A percentile compares a stretch with the other conserved stretches of the same genome.
These are phyloP conservation scores for Martensiomyces pterosporus DNA, from an alignment of 192 early-diverging fungal species.

Conservation along the genomic window DNA sequence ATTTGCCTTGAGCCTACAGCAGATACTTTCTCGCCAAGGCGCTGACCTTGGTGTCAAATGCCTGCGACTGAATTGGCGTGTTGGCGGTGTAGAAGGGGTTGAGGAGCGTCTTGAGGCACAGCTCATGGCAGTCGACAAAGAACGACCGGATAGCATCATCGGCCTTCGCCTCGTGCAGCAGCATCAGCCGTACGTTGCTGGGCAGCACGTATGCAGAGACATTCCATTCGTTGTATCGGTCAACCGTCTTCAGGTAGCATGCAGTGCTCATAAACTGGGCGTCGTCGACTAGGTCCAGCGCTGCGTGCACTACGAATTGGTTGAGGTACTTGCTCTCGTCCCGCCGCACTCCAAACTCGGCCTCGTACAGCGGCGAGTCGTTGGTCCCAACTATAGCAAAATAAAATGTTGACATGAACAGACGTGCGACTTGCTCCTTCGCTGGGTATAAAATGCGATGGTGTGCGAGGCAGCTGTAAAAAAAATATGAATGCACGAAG, in stretches of 20 bases:
- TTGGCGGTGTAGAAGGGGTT: slow-evolving; percentile 92
- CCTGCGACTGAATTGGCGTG: slow-evolving; percentile 67
- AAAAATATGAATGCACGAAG: too few species aligned
- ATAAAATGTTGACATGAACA: too few species aligned
- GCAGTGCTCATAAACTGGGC: slow-evolving; percentile 81
- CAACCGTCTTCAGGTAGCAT: slow-evolving; percentile 90
- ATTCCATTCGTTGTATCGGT: slow-evolving; percentile 92
- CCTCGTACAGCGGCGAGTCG: slow-evolving; percentile 95
- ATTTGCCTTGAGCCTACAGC: too few species aligned
- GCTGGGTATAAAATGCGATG: too few species aligned
- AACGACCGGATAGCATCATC: slow-evolving; percentile 62
- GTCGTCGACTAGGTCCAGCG: slow-evolving; percentile 96
- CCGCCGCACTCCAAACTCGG: slow-evolving; percentile 65
- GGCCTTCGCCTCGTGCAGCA: slow-evolving; percentile 60
- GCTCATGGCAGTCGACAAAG: slow-evolving; percentile 29
- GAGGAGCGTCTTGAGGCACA: slow-evolving; percentile 63
- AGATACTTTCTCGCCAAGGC: slow-evolving; percentile 72
- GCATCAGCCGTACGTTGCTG: slow-evolving; percentile 67
- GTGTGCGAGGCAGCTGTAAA: too few species aligned
- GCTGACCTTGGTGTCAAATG: slow-evolving; percentile 79
- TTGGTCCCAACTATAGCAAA: slow-evolving; percentile 92
- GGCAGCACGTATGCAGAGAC: slow-evolving; percentile 91
- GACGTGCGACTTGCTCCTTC: too few species aligned
- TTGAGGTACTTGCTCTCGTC: slow-evolving; percentile 84
- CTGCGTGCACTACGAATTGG: slow-evolving; percentile 96